phyloP scores from a whole-genome alignment of 2,329 filamentous ascomycete species.

The Aspergillus japonicus region DNA sequence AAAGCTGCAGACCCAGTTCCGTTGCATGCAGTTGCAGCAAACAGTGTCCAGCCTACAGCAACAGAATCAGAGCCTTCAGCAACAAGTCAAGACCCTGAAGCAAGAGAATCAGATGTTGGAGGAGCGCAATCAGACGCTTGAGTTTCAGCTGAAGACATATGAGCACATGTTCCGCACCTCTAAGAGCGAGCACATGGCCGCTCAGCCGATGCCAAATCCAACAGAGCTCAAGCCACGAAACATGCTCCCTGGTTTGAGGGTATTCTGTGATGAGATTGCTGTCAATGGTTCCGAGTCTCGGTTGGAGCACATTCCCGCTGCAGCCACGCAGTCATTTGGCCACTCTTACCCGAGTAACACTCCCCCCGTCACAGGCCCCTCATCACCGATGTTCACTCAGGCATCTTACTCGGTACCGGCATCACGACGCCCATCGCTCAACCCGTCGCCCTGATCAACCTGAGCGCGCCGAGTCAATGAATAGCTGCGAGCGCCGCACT shows the following conservation, averaged over 20 bases:
- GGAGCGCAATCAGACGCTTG: conserved; percentile 37
- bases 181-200: conserved; percentile 32
- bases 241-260: conserved; percentile 37
- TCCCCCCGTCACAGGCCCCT: conserved; percentile 35
- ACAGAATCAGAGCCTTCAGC: conserved; percentile 36
- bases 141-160: conserved; percentile 40
- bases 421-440: conserved; percentile 32
- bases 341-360: conserved; percentile 32
- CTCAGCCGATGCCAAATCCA: conserved; percentile 26
- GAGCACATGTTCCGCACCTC: conserved; percentile 40
- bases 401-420: conserved; percentile 28
- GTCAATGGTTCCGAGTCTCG: conserved; percentile 26
- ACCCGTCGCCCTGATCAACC: conserved; percentile 21
- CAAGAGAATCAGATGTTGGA: conserved; percentile 37
- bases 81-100: conserved; percentile 35
- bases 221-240: conserved; percentile 33
- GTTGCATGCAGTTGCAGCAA: conserved; percentile 42
- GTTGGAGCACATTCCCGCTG: conserved; percentile 24
- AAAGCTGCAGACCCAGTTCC: conserved; percentile 39
- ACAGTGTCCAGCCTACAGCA: conserved; percentile 35
- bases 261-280: conserved; percentile 36
- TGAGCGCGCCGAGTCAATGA: neutral
- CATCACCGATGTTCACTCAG: conserved; percentile 35
- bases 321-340: conserved; percentile 30
- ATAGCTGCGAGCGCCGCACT: neutral